phyloP scores from a whole-genome alignment of 2,329 filamentous ascomycete species.

The Pyricularia grisea region DNA sequence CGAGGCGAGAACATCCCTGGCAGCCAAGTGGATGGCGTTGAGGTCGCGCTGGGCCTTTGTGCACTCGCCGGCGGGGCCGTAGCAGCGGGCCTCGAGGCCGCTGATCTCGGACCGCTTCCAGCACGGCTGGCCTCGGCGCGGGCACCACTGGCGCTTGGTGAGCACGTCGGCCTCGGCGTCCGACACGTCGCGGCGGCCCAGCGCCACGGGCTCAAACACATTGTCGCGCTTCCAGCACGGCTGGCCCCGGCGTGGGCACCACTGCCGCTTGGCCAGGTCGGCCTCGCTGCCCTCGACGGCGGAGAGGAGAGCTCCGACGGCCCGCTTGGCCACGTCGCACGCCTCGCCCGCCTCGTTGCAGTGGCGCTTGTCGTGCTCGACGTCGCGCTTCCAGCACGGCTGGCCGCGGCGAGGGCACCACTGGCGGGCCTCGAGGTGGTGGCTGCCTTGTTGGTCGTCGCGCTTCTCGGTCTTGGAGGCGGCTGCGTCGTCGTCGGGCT shows the following conservation, averaged over 20 bases:
- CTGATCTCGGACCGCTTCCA: constrained; percentile 18
- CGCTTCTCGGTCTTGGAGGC: constrained; percentile 1
- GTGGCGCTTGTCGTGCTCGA: constrained; percentile 5
- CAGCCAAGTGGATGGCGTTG: constrained; percentile 21
- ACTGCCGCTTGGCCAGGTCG: constrained; percentile 11
- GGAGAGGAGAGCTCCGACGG: constrained; percentile 3
- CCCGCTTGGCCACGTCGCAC: constrained; percentile 4
- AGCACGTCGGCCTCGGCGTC: constrained; percentile 12
- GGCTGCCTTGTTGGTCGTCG: neutral
- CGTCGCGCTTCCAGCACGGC: constrained; percentile 3
- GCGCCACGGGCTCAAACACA: constrained; percentile 23
- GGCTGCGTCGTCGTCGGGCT: neutral
- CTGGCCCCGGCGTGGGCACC: constrained; percentile 27
- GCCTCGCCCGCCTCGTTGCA: constrained; percentile 2
- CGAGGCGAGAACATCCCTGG: constrained; percentile 17
- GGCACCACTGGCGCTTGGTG: constrained; percentile 11
- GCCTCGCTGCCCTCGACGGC: constrained; percentile 5
- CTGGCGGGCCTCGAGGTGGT: neutral
- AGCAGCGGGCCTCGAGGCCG: constrained; percentile 17
- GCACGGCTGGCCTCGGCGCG: constrained; percentile 22
- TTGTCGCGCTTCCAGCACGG: constrained; percentile 34
- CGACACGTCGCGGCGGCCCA: constrained; percentile 19
- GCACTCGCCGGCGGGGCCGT: constrained; percentile 20
- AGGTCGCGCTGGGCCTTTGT: constrained; percentile 25
- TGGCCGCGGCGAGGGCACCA: constrained; percentile 1